phyloP scores from a whole-genome alignment of 257 asterid species.

The Striga asiatica region DNA sequence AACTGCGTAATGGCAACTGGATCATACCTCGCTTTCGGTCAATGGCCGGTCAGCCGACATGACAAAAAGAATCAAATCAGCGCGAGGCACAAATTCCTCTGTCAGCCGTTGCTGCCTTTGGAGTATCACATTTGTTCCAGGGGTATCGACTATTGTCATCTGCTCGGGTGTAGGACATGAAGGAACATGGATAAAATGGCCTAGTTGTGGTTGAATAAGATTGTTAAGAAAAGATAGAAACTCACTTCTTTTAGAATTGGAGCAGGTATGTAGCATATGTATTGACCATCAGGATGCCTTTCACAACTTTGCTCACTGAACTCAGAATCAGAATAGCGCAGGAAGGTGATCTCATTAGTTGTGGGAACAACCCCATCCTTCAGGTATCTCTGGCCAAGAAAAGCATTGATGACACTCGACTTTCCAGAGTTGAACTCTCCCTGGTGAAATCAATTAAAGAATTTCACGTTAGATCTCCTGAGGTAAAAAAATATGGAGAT shows the following conservation, averaged over 20 bases:
- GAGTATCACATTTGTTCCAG: slow-evolving; percentile 99
- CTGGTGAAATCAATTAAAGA: slow-evolving; percentile 31
- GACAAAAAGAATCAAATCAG: slow-evolving; percentile 88
- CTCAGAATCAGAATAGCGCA: slow-evolving; percentile 64
- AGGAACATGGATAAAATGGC: not conserved
- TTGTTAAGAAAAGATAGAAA: slow-evolving; percentile 2
- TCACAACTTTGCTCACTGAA: slow-evolving; percentile 55
- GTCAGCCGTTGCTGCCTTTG: slow-evolving; percentile 97
- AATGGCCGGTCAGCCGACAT: slow-evolving; percentile 96
- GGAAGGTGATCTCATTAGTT: slow-evolving; percentile 90
- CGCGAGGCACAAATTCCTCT: slow-evolving; percentile 97
- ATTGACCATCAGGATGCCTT: slow-evolving; percentile 97
- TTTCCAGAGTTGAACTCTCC: slow-evolving; percentile 99
- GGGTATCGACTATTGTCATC: slow-evolving; percentile 97
- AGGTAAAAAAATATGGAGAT: not conserved
- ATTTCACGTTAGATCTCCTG: slow-evolving; percentile 14
- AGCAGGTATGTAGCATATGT: slow-evolving; percentile 84
- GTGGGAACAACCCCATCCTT: slow-evolving; percentile 95
- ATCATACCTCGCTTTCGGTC: slow-evolving; percentile 94
- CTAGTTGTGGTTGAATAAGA: not conserved
- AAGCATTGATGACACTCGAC: slow-evolving; percentile 92
- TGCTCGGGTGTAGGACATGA: slow-evolving; percentile 28
- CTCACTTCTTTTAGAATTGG: slow-evolving; percentile 89
- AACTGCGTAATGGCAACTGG: slow-evolving; percentile 12
- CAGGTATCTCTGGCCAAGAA: slow-evolving; percentile 82